phyloP scores from a whole-genome alignment of 1,284 basidiomycete species.

The Mixia osmundae region DNA sequence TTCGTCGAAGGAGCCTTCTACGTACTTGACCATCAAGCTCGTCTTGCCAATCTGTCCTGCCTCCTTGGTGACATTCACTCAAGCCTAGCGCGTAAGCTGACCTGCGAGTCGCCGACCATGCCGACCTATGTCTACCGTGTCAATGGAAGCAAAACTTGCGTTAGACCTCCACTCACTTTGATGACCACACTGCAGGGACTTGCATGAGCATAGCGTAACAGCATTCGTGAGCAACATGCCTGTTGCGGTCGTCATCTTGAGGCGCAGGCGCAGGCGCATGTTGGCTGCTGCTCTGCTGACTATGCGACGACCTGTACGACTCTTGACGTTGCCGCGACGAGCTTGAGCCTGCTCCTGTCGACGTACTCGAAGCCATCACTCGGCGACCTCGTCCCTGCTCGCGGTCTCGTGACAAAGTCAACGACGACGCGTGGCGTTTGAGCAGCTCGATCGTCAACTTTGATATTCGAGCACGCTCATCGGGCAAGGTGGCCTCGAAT shows the following conservation, averaged over 20 bases:
- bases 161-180: slow-evolving; percentile 4
- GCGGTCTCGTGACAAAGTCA: too few species aligned
- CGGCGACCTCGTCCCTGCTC: too few species aligned
- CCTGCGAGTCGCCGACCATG: slow-evolving; percentile 97
- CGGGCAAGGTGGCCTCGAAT: too few species aligned
- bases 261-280: too few species aligned
- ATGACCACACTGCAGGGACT: slow-evolving; percentile 8
- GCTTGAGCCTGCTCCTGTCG: too few species aligned
- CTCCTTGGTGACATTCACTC: slow-evolving; percentile 65
- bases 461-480: too few species aligned
- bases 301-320: too few species aligned
- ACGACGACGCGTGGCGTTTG: too few species aligned
- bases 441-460: too few species aligned
- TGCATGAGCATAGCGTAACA: neutral
- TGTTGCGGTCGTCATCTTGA: slow-evolving; percentile 3
- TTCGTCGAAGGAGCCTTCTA: slow-evolving; percentile 54
- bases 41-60: slow-evolving; percentile 11
- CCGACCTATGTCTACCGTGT: slow-evolving; percentile 37
- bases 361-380: too few species aligned
- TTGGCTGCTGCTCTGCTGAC: too few species aligned
- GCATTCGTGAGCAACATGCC: neutral
- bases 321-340: too few species aligned
- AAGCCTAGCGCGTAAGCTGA: slow-evolving; percentile 96
- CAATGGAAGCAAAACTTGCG: neutral
- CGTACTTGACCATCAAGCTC: slow-evolving; percentile 30